Evolutionary conservation across 2,329 filamentous ascomycete genomes (phyloP), one percentile per base, ranked within the genome.

Genomic region (Neofusicoccum kwambonambiense): DNA sequence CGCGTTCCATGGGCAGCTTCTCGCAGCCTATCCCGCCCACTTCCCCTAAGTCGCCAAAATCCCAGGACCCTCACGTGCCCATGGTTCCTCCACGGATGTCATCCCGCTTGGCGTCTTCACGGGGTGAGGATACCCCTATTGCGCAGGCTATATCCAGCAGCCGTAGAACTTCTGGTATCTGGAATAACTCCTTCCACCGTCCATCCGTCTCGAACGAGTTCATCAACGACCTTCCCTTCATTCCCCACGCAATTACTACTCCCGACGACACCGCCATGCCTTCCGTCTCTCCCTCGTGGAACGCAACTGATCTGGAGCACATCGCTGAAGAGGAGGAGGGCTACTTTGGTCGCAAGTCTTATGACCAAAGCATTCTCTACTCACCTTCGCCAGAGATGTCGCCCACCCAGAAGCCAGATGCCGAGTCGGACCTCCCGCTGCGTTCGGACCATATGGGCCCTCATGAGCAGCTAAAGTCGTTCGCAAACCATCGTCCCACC

Each of bases 1-100:
- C 69, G 35, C 69, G 76, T 51, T 78, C 76, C 12, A 76, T 82
- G 22, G 84, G 86, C 65, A 86, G 84, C 69, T 86, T 86, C 70
- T 86, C 83, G 31, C 81, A 82, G n/a, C 82, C 83, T 3, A 77
- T 58, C 75, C 79, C 34, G 31, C 63, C 63, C 8, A 64, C 13
- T n/a, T 63, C 61, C 27, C 50, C 61, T 37, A 54, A 37, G 42
- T 60, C 56, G 4, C 56, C 56, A n/a, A 60, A 45, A n/a, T 44
- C 44, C 31, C 35, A 37, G n/a, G 56, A 54, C 7, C 39, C 56
- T n/a, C 47, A 52, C 17, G 56, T 47, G 19, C 56, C 56, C 42
- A 60, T 47, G 56, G 27, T 27, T 15, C 42, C 56, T 12, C 54
- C 54, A 6, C 77, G 78, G 47, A 69, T 70, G 4, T 79, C 76